Base-by-base conservation (phyloP, 495 filamentous ascomycete species). In the Eremomyces bilateralis region DNA sequence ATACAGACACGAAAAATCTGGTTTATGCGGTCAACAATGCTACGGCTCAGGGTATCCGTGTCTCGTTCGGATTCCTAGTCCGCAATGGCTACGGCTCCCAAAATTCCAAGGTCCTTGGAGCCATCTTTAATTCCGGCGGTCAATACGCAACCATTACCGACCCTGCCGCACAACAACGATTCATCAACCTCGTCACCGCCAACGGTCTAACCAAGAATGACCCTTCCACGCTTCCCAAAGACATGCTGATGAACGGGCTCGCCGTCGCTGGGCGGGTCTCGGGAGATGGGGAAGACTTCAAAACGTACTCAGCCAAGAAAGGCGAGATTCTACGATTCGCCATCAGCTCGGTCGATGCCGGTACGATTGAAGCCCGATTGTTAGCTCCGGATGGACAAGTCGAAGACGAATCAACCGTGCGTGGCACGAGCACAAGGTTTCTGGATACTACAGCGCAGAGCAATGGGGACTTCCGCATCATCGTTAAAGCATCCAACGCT, bases 1-100 rank as follows among this genome's bases (percentile, higher is more conserved):
- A 32, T 34, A 15, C 12, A 33, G 33, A 31, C 29, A 15, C 25
- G 8, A 15, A 25, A 4, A 16, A 10, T 4, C 45, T 51, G 10
- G 40, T 53, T 15, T 34, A 43, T 8, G 31, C 36, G 38, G 40
- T 62, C 29, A 52, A 60, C 40, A 53, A 49, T 29, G 40, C 38
- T 10, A 24, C 29, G 0, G 39, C 33, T 4, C 37, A 37, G 2
- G 39, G 24, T 3, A 31, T 47, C 3, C 57, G 55, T 21, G 46
- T 44, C 16, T 50, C 50, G 1, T 53, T 56, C 31, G 52, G 50
- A 15, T 56, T 52, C 24, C 40, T 53, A 13, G 11, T 10, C 6
- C 8, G 8, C 13, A 13, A 28, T 13, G 24, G 8, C 24, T 8
- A 28, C 8, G 24, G 24, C 24, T 10, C 6, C 16, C 12, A 13